phyloP scores from a whole-genome alignment of 345 rosid species.

The Brassica incana region DNA sequence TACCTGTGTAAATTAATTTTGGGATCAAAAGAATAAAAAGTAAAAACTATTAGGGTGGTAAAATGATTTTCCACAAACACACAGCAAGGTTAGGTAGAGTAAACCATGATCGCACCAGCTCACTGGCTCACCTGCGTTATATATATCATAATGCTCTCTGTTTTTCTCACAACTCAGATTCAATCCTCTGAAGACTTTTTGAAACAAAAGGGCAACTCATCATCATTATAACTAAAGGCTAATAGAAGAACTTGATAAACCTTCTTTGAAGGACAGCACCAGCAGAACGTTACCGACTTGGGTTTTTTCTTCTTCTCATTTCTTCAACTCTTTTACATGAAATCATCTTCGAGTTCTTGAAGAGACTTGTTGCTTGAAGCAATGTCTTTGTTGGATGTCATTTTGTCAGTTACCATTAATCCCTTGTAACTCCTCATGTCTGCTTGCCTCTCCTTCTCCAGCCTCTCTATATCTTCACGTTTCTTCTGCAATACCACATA shows the following conservation, averaged over 20 bases:
- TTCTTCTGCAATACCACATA: constrained; percentile 60
- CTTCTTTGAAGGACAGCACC: constrained; percentile 32
- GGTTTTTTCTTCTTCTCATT: constrained; percentile 8
- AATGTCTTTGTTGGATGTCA: constrained; percentile 94
- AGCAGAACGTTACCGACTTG: constrained; percentile 20
- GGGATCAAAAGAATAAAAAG: not conserved
- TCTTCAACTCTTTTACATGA: constrained; percentile 59
- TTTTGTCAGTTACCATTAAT: constrained; percentile 89
- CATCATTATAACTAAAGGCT: constrained; percentile 27
- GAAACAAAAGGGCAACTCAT: constrained; percentile 27
- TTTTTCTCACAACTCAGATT: constrained; percentile 6
- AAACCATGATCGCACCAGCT: constrained; percentile 6
- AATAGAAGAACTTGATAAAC: constrained; percentile 15
- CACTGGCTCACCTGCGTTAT: not conserved
- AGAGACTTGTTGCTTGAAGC: constrained; percentile 78
- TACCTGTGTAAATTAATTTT: not conserved
- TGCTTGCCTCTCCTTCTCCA: constrained; percentile 90
- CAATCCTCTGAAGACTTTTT: constrained; percentile 13
- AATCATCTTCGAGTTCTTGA: constrained; percentile 97
- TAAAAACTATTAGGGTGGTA: not conserved
- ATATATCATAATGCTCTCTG: not conserved
- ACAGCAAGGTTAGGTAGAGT: constrained; percentile 7
- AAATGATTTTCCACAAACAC: not conserved
- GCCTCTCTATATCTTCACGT: constrained; percentile 82
- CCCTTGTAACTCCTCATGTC: constrained; percentile 97